These are phyloP conservation scores for Microbotryum intermedium DNA, from an alignment of 1,284 basidiomycete genomes.

Conservation along the genomic window DNA sequence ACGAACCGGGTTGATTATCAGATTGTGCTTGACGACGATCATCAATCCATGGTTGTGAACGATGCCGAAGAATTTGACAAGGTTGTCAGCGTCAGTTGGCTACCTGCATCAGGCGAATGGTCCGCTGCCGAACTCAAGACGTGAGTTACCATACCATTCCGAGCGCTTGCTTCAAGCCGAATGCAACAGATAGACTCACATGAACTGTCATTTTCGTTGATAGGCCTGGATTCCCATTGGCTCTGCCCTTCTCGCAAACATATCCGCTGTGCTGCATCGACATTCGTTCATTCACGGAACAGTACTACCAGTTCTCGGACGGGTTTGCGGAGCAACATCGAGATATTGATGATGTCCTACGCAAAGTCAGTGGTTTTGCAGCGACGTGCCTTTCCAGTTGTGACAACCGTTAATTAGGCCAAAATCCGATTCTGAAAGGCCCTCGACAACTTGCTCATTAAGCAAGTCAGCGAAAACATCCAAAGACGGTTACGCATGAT, in stretches of 20 bases:
- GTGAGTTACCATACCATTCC: conserved; percentile 10
- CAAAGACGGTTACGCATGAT: conserved; percentile 54
- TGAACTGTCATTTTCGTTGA: neutral
- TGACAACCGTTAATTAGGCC: neutral
- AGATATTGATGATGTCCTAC: conserved; percentile 84
- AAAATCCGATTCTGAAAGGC: conserved; percentile 48
- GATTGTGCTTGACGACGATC: conserved; percentile 84
- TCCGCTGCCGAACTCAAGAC: conserved; percentile 19
- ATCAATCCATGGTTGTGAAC: conserved; percentile 80
- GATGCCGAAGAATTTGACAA: conserved; percentile 61
- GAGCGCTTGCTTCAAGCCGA: neutral
- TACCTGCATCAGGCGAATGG: conserved; percentile 51
- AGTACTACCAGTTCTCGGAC: conserved; percentile 94
- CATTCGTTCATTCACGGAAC: conserved; percentile 86
- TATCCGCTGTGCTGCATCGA: conserved; percentile 94
- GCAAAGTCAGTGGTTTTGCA: conserved; percentile 52
- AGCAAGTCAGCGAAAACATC: conserved; percentile 72
- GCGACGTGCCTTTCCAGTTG: no score
- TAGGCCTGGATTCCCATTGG: conserved; percentile 63
- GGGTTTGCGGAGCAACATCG: conserved; percentile 84
- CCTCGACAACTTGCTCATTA: conserved; percentile 72
- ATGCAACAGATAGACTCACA: conserved; percentile 7
- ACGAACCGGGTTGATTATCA: conserved; percentile 37
- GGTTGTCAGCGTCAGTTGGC: conserved; percentile 77
- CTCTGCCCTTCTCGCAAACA: conserved; percentile 87